phyloP scores from a whole-genome alignment of 257 asterid genomes.

The Fraxinus pennsylvanica region DNA sequence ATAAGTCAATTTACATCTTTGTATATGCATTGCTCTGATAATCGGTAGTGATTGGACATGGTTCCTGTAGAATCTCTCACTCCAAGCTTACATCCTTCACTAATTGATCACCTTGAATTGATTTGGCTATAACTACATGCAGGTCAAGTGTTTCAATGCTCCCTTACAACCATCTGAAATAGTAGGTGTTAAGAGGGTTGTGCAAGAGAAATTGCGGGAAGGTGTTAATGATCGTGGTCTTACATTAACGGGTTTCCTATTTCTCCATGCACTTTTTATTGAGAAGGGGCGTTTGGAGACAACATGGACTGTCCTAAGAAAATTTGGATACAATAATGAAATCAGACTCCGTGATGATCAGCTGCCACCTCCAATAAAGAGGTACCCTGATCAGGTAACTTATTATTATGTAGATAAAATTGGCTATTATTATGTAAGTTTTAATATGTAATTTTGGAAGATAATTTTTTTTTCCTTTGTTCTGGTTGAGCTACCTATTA shows the following conservation, averaged over 20 bases:
- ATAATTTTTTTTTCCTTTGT: not conserved
- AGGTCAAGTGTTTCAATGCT: conserved; percentile 97
- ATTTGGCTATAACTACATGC: conserved; percentile 22
- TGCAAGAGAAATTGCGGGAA: conserved; percentile 83
- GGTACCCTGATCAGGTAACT: conserved; percentile 81
- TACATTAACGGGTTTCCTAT: conserved; percentile 91
- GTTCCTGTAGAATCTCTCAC: not conserved
- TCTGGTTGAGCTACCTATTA: not conserved
- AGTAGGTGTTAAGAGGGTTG: conserved; percentile 94
- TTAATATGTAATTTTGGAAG: not conserved
- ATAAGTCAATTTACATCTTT: conserved; percentile 6
- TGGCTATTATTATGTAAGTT: not conserved
- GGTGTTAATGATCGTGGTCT: conserved; percentile 93
- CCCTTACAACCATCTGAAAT: conserved; percentile 96
- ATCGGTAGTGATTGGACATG: not conserved
- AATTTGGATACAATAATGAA: conserved; percentile 95
- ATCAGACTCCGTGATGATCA: conserved; percentile 87
- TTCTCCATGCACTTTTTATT: conserved; percentile 96
- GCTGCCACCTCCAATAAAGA: conserved; percentile 79
- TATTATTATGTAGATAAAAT: conserved; percentile 17
- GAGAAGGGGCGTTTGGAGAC: conserved; percentile 98
- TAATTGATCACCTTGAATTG: conserved; percentile 14
- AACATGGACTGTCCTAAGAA: conserved; percentile 97
- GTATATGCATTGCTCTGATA: conserved; percentile 14
- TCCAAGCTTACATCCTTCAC: conserved; percentile 15